A percentile compares a stretch with the other conserved stretches of the same genome.
Conservation (phyloP, 352 stramenopile genomes). For the Phytophthora cryptogea region DNA sequence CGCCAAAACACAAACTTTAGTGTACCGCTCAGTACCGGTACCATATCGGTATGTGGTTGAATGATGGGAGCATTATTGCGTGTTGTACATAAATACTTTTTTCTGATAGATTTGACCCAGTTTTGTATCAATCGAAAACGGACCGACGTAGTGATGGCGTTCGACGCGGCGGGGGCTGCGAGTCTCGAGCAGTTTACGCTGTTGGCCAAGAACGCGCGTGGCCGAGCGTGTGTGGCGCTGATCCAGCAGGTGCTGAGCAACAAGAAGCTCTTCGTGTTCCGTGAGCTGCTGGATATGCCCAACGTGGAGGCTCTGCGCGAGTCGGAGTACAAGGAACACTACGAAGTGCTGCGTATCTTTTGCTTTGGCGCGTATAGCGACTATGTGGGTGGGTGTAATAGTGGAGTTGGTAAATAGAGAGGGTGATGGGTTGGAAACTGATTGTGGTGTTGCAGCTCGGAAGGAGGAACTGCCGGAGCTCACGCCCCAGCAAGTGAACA, state of each 20-base stretch:
- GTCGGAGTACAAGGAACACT: constrained; percentile 79
- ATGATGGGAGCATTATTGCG: constrained; percentile 2
- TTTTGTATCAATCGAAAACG: constrained; percentile 10
- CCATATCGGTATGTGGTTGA: neutral
- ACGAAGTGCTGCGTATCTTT: constrained; percentile 89
- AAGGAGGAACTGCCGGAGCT: constrained; percentile 70
- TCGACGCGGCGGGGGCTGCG: constrained; percentile 65
- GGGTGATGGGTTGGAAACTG: neutral
- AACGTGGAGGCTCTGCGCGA: constrained; percentile 86
- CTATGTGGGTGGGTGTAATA: constrained; percentile 65
- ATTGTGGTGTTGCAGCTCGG: constrained; percentile 36
- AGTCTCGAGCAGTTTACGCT: constrained; percentile 94
- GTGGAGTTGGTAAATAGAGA: neutral
- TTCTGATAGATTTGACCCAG: constrained; percentile 10
- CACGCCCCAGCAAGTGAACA: constrained; percentile 73
- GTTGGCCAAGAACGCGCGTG: constrained; percentile 90
- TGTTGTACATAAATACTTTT: neutral
- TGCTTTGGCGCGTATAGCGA: constrained; percentile 89
- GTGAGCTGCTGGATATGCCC: constrained; percentile 91
- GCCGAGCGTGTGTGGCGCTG: constrained; percentile 89
- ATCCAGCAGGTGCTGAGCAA: constrained; percentile 93
- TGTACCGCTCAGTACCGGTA: too few relatives aligned
- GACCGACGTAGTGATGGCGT: constrained; percentile 43
- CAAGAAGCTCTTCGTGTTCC: constrained; percentile 94
- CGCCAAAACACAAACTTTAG: constrained; percentile 14